Evolutionary conservation across 2,329 filamentous ascomycete species (phyloP), one percentile per base, ranked within the genome.

Genomic region (Thielaviopsis populi): DNA sequence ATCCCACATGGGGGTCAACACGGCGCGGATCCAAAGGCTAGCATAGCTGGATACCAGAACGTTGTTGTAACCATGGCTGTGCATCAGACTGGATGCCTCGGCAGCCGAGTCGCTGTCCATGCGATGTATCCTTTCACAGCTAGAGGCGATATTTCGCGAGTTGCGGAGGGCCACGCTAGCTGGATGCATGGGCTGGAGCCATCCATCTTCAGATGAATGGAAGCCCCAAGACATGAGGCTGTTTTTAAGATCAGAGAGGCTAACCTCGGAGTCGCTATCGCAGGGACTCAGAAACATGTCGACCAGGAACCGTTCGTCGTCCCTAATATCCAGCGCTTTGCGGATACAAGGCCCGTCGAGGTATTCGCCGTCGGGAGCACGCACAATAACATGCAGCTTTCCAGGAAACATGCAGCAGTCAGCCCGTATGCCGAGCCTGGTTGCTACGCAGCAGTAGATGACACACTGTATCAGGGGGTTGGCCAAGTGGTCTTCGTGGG

Each of bases 221-320:
- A 75, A 78, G 63, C 74, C 76, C 64, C 77, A 74, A 58, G 76
- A 73, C 48, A 78, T 76, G n/a, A 92, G 75, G 67, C 84, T 78
- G 30, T 74, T 74, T 65, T 81, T 78, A 43, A 96, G 76, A 60
- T 81, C 76, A 1, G 77, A 74, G 13, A 82, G 72, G 0, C 80
- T 76, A 0, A 91, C 81, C 73, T 95, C 90, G 15, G 81, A 74
- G 41, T 84, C 80, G 2, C 81, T 84, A 33, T 83, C 81, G 73
- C 88, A 96, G 0, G 91, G 91, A 70, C 96, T 89, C 68, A 96
- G 78, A 71, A 89, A 95, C 82, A 96, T 92, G 58, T 78, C 22
- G 15, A 27, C 37, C 5, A 61, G 30, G 24, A 42, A 22, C 15
- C 42, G 42, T 8, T 42, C 62, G 30, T 64, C 59, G 65, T 80